phyloP scores from a whole-genome alignment of 805 yeast species.

The Middelhovenomyces tepae region DNA sequence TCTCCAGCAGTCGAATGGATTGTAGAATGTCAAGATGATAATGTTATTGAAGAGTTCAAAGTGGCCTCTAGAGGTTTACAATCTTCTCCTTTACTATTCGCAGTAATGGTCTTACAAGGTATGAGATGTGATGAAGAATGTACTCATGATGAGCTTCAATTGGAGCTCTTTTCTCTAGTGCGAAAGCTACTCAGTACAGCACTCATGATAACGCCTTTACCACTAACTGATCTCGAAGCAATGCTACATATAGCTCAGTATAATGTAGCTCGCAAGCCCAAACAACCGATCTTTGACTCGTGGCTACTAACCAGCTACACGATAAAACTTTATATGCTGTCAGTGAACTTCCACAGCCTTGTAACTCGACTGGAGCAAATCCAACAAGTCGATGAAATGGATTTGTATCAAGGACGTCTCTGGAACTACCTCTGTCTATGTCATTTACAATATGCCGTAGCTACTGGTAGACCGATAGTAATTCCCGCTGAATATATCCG shows the following conservation, averaged over 20 bases:
- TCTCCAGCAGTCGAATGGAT: slow-evolving; percentile 51
- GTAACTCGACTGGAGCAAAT: slow-evolving; percentile 6
- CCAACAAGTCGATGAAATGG: slow-evolving; percentile 19
- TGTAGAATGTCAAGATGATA: too few relatives aligned
- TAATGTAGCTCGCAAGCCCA: slow-evolving; percentile 45
- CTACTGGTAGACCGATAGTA: slow-evolving; percentile 39
- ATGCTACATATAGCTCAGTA: slow-evolving; percentile 46
- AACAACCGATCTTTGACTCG: slow-evolving; percentile 43
- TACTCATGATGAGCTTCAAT: slow-evolving; percentile 41
- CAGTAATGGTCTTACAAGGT: slow-evolving; percentile 13
- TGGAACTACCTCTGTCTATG: slow-evolving; percentile 45
- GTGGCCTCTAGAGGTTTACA: too few relatives aligned
- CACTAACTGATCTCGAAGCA: slow-evolving; percentile 55
- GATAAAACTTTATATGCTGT: slow-evolving; percentile 38
- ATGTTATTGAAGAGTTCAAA: too few relatives aligned
- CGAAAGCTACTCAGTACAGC: slow-evolving; percentile 42
- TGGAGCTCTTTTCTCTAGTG: slow-evolving; percentile 38
- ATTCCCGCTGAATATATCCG: slow-evolving; percentile 33
- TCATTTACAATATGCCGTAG: slow-evolving; percentile 43
- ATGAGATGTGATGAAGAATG: slow-evolving; percentile 43
- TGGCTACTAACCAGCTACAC: slow-evolving; percentile 48
- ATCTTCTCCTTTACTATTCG: slow-evolving; percentile 9
- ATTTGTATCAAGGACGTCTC: slow-evolving; percentile 46
- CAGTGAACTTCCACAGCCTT: slow-evolving; percentile 33
- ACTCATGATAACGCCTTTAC: slow-evolving; percentile 41